Base-by-base conservation (phyloP, 176 grass and related monocot genomes). In the Alopecurus myosuroides region DNA sequence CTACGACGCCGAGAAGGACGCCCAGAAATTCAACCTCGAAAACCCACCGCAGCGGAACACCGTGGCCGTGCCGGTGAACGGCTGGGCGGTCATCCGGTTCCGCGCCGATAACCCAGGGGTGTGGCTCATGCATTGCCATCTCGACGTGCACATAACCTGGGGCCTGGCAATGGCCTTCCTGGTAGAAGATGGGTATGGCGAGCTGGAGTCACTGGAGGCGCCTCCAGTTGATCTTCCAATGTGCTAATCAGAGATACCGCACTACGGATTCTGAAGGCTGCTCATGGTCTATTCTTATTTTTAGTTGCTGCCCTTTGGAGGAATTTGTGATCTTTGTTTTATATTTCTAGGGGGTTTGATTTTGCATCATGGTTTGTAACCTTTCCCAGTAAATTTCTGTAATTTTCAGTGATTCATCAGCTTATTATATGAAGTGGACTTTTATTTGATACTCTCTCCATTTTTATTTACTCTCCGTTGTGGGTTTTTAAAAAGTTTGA, bases 71-170 rank as follows among this genome's bases (percentile, higher is more conserved):
- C 91, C 94, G 10, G 89, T 86, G 25, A 93, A 89, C 52, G 94
- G 94, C 9, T 97, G 94, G 94, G 89, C 89, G 1, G 94, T 94
- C 49, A 97, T 94, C 85, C 91, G 92, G 66, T 97, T 97, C 74
- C 78, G 91, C 13, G 91, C 91, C 22, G 84, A 97, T 72, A 97
- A 97, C 89, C 91, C 94, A 0, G 94, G 94, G 2, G 87, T 97
- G 45, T 97, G 91, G 94, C 77, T 97, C 50, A 82, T 93, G 91
- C 91, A 97, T 62, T 97, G 94, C 84, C 94, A 97, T 85, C 84
- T 97, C 35, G 94, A 97, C 80, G 94, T 94, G 81, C 94, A 97
- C 80, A 97, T 97, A 25, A 84, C 75, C 4, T 94, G 94, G 94
- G 94, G 94, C 60, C 73, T 94, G 79, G 94, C 94, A 7, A 97